These are phyloP conservation scores for Chalciporus sphaerocephalus DNA, from an alignment of 768 basidiomycete genomes.

Conservation along the genomic window DNA sequence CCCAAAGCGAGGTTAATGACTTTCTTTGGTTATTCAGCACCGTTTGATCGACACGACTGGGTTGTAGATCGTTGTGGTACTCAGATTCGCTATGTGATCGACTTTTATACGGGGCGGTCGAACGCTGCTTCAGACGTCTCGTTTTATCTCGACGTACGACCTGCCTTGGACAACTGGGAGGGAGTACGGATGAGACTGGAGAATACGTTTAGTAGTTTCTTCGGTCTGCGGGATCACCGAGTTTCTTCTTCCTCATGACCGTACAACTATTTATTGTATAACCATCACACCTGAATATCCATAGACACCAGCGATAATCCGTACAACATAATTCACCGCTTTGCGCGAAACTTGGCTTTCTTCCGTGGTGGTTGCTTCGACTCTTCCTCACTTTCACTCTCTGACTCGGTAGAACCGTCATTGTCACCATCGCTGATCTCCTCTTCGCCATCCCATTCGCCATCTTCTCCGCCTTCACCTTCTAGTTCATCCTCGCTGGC, in stretches of 20 bases:
- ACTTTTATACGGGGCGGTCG: slow-evolving; percentile 88
- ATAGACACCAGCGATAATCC: slow-evolving; percentile 15
- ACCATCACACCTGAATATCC: slow-evolving; percentile 1
- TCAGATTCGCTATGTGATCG: slow-evolving; percentile 90
- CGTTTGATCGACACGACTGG: slow-evolving; percentile 99
- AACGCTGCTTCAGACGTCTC: slow-evolving; percentile 53
- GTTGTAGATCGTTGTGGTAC: slow-evolving; percentile 89
- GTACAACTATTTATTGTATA: slow-evolving; percentile 7
- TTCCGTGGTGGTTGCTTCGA: slow-evolving; percentile 49
- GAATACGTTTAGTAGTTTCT: slow-evolving; percentile 46
- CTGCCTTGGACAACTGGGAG: slow-evolving; percentile 92
- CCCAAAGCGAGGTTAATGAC: slow-evolving; percentile 80
- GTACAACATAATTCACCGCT: slow-evolving; percentile 33
- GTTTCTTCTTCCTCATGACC: slow-evolving; percentile 13
- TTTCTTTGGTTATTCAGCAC: slow-evolving; percentile 84
- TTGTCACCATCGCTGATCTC: slow-evolving; percentile 57
- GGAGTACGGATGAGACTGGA: slow-evolving; percentile 79
- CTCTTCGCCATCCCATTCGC: slow-evolving; percentile 56
- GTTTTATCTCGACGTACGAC: slow-evolving; percentile 92
- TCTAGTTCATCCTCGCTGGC: slow-evolving; percentile 41
- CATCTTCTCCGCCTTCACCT: slow-evolving; percentile 32
- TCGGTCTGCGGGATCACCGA: slow-evolving; percentile 20
- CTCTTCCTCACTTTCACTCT: slow-evolving; percentile 47
- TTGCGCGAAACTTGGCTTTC: slow-evolving; percentile 48
- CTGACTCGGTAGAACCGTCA: slow-evolving; percentile 38